Evolutionary conservation across 202 grass and related monocot genomes (phyloP), one percentile per base, ranked within the genome.

Genomic region (Musa balbisiana): DNA sequence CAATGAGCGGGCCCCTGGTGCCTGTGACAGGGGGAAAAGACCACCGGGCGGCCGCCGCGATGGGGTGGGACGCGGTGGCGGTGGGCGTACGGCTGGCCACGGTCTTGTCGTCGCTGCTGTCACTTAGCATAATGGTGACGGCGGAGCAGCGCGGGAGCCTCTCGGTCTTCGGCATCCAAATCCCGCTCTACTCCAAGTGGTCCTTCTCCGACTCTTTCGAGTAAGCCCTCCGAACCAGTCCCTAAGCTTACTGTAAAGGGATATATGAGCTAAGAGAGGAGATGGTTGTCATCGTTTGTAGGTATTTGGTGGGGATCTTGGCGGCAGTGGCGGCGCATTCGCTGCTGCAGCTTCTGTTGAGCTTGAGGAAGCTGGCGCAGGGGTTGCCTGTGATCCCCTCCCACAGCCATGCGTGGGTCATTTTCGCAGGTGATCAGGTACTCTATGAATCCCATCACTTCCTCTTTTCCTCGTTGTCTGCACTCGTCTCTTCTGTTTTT

Each of bases 121-220:
- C 92, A 0, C 76, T 96, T 69, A 74, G 62, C 2, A 64, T 90
- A 17, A 90, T 96, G 87, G 62, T 96, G 53, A 87, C 81, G 21
- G 85, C 83, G 58, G 91, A 96, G 83, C 89, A 96, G 80, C 76
- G 49, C 8, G 92, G 87, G 52, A 84, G n/a, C 67, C 83, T 96
- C 73, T 77, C 62, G 69, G 73, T 96, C 55, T 92, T 96, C 1
- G 87, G 92, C 21, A 53, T 92, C 59, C 69, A 85, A 62, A 73
- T 96, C 67, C 83, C 92, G 24, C 87, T 96, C 54, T 67, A 90
- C 86, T 90, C 92, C 73, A 86, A 96, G n/a, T 96, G 92, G 87
- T 92, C 87, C 81, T 87, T 90, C 64, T 96, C 92, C 64, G 82
- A 92, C 72, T 89, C 92, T 55, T 69, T 92, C 43, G 55, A 90